These are phyloP conservation scores for Macrophomina phaseolina DNA, from an alignment of 2,329 filamentous ascomycete genomes.

Conservation along the genomic window DNA sequence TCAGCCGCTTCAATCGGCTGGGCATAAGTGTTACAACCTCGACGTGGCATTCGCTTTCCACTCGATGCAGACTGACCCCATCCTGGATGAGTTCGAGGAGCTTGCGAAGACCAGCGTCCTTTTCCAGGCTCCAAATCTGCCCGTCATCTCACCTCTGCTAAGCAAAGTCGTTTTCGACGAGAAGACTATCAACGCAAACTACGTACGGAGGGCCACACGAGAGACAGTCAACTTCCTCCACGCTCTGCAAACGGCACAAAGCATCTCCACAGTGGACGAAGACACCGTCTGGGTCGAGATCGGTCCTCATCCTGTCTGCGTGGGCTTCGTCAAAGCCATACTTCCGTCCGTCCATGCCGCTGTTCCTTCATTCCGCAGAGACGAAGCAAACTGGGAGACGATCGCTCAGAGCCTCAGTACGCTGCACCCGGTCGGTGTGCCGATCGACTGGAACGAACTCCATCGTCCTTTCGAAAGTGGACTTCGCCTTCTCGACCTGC, in stretches of 20 bases:
- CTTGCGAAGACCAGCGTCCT: no score
- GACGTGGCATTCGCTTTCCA: constrained; percentile 16
- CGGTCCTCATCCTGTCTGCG: constrained; percentile 56
- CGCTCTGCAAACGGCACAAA: no score
- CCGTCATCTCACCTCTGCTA: no score
- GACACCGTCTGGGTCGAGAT: constrained; percentile 51
- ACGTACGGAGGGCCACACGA: no score
- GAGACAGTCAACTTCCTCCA: no score
- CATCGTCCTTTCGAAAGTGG: constrained; percentile 56
- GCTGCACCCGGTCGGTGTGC: constrained; percentile 60
- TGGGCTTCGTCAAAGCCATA: constrained; percentile 38
- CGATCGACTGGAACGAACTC: constrained; percentile 67
- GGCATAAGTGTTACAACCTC: constrained; percentile 30
- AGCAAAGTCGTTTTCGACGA: no score
- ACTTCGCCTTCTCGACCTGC: constrained; percentile 59
- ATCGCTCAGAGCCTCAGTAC: constrained; percentile 54
- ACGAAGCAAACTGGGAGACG: constrained; percentile 33
- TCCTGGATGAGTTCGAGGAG: no score
- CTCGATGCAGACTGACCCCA: no score
- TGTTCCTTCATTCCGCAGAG: constrained; percentile 10
- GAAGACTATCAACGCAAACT: no score
- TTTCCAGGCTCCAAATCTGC: no score
- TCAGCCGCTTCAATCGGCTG: constrained; percentile 22
- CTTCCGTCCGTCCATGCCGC: no score
- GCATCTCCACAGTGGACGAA: constrained; percentile 35